phyloP scores from a whole-genome alignment of 805 yeast genomes.

The Ogataea allantospora region DNA sequence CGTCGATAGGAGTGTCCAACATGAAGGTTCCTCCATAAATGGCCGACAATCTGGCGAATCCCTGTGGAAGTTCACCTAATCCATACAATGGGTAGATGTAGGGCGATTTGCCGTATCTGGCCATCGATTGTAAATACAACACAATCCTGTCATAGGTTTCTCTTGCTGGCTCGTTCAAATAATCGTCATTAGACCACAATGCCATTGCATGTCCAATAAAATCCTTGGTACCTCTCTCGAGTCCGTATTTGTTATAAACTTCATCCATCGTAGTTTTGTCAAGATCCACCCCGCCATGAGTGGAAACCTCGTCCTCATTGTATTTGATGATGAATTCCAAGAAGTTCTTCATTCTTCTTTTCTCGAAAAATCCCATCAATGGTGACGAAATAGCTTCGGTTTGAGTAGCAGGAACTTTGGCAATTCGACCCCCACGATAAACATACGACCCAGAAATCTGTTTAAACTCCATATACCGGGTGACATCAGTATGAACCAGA shows the following conservation, averaged over 20 bases:
- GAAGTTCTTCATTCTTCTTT: constrained; percentile 90
- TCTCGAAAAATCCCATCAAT: constrained; percentile 93
- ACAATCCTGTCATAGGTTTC: constrained; percentile 85
- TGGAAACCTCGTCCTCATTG: constrained; percentile 70
- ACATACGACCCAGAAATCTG: constrained; percentile 96
- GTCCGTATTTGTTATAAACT: constrained; percentile 82
- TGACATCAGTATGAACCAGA: constrained; percentile 92
- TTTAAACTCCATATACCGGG: constrained; percentile 92
- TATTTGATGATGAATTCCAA: constrained; percentile 83
- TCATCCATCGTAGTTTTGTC: constrained; percentile 91
- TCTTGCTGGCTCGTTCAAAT: constrained; percentile 83
- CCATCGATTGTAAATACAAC: constrained; percentile 85
- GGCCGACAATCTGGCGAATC: constrained; percentile 94
- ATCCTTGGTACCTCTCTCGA: constrained; percentile 90
- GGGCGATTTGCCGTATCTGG: constrained; percentile 94
- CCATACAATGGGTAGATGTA: constrained; percentile 96
- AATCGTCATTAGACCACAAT: constrained; percentile 88
- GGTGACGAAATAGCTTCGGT: constrained; percentile 89
- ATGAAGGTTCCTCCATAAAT: constrained; percentile 98
- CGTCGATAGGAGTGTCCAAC: constrained; percentile 95
- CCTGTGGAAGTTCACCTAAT: constrained; percentile 97
- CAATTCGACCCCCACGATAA: constrained; percentile 82
- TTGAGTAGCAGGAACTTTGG: constrained; percentile 92
- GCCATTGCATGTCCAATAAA: constrained; percentile 99
- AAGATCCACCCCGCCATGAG: constrained; percentile 83